Percentiles rank a stretch among this genome's conserved stretches.
Conservation (phyloP, 768 basidiomycete genomes). For the Leucosporidium creatinivorum region DNA sequence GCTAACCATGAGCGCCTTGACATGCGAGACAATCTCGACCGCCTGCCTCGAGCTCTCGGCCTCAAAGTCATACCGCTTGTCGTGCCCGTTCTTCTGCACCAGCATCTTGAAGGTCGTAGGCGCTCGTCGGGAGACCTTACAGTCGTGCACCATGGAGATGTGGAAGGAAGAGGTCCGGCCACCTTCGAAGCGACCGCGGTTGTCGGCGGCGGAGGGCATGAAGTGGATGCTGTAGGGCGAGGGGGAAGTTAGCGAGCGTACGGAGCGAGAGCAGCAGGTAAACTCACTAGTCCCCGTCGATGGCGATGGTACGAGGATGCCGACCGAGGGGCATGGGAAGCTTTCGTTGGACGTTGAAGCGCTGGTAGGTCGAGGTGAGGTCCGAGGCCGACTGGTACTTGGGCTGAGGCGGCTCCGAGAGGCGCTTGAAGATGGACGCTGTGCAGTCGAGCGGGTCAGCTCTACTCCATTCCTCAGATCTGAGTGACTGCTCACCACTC, state of each 20-base stretch:
- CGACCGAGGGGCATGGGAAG: constrained; percentile 87
- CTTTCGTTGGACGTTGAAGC: constrained; percentile 87
- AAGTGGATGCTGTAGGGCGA: constrained; percentile 5
- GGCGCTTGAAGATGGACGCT: constrained; percentile 88
- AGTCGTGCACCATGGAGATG: constrained; percentile 73
- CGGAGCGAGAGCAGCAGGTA: constrained; percentile 34
- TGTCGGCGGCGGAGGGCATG: constrained; percentile 47
- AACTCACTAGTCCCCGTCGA: constrained; percentile 73
- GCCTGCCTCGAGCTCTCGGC: constrained; percentile 78
- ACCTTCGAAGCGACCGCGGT: constrained; percentile 54
- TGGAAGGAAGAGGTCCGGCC: constrained; percentile 90
- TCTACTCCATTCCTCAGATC: no score
- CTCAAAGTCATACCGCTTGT: constrained; percentile 93
- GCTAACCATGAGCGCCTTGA: constrained; percentile 2
- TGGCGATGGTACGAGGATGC: constrained; percentile 82
- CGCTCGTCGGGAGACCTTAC: constrained; percentile 72
- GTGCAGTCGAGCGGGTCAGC: neutral
- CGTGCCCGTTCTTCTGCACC: constrained; percentile 57
- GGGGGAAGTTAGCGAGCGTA: constrained; percentile 47
- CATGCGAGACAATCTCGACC: constrained; percentile 49
- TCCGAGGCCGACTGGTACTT: constrained; percentile 63
- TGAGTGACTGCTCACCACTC: constrained; percentile 54
- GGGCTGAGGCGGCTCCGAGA: constrained; percentile 58
- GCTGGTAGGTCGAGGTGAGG: constrained; percentile 63
- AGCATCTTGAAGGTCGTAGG: constrained; percentile 83